Evolutionary conservation across 2,329 filamentous ascomycete species (phyloP).

Genomic region (Peltaster fructicola): DNA sequence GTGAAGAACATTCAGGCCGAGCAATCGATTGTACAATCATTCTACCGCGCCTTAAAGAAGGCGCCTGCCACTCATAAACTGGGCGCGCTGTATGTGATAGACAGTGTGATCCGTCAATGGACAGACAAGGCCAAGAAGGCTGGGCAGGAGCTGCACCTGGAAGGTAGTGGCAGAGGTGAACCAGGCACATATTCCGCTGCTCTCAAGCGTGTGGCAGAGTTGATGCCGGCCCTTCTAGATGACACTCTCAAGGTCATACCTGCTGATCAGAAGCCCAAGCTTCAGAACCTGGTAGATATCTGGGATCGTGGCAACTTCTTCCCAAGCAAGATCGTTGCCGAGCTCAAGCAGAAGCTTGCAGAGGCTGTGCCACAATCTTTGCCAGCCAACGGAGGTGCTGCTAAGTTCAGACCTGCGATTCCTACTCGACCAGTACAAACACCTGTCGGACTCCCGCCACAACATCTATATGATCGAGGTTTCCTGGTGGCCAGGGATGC

Average conservation of each 20-base stretch:
- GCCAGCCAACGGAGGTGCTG: conserved; percentile 7
- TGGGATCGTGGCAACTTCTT: conserved; percentile 96
- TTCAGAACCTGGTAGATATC: conserved; percentile 87
- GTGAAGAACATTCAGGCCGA: conserved; percentile 85
- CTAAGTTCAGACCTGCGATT: conserved; percentile 15
- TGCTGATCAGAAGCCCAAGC: conserved; percentile 95
- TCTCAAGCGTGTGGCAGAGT: conserved; percentile 88
- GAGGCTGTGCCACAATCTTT: conserved; percentile 3
- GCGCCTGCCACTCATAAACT: conserved; percentile 89
- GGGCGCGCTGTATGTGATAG: conserved; percentile 98
- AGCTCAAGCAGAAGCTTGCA: conserved; percentile 52
- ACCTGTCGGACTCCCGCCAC: conserved; percentile 15
- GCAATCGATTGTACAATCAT: conserved; percentile 84
- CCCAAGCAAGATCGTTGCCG: conserved; percentile 57
- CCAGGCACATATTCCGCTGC: conserved; percentile 91
- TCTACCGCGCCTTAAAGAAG: conserved; percentile 95
- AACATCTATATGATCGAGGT: conserved; percentile 16
- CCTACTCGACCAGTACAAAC: conserved; percentile 14
- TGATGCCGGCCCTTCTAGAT: conserved; percentile 86
- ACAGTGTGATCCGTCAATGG: conserved; percentile 98
- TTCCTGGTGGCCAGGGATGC: conserved; percentile 6
- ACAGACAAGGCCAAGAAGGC: conserved; percentile 82
- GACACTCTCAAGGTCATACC: conserved; percentile 81
- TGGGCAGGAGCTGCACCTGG: conserved; percentile 50
- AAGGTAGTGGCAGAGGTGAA: conserved; percentile 55